Evolutionary conservation across 2,329 filamentous ascomycete genomes (phyloP).

Genomic region (Domatiomyces catenatus): DNA sequence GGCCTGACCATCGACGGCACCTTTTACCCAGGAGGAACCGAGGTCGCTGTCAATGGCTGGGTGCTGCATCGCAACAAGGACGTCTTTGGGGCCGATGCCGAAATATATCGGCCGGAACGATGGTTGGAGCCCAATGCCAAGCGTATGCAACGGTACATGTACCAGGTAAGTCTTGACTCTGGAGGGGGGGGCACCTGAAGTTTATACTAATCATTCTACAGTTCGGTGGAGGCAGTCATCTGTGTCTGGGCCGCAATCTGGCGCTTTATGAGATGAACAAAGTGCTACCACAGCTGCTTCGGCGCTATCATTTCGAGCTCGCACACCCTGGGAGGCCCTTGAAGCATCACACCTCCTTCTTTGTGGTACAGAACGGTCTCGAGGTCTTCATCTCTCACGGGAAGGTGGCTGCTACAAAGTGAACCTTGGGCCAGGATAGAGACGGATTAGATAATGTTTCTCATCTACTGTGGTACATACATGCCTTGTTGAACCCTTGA

Average conservation of each 20-base stretch:
- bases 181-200: neutral
- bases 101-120: conserved; percentile 30
- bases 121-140: conserved; percentile 28
- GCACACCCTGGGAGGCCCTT: conserved; percentile 35
- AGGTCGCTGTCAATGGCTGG: conserved; percentile 22
- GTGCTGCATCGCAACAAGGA: conserved; percentile 28
- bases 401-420: too few species aligned
- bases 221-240: conserved; percentile 41
- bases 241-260: conserved; percentile 42
- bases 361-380: conserved; percentile 43
- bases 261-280: conserved; percentile 46
- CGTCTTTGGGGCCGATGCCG: conserved; percentile 27
- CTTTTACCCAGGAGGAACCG: conserved; percentile 10
- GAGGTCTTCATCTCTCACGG: conserved; percentile 27
- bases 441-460: too few species aligned
- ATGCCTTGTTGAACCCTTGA: too few species aligned
- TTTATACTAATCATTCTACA: conserved; percentile 1
- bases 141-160: conserved; percentile 40
- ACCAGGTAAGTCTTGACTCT: conserved; percentile 29
- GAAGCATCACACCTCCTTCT: conserved; percentile 41
- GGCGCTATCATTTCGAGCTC: conserved; percentile 40
- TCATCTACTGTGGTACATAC: too few species aligned
- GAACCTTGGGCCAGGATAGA: too few species aligned
- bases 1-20: conserved; percentile 12
- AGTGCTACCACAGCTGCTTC: conserved; percentile 38